phyloP scores from a whole-genome alignment of 2,329 filamentous ascomycete genomes.

The Alternaria sp. region DNA sequence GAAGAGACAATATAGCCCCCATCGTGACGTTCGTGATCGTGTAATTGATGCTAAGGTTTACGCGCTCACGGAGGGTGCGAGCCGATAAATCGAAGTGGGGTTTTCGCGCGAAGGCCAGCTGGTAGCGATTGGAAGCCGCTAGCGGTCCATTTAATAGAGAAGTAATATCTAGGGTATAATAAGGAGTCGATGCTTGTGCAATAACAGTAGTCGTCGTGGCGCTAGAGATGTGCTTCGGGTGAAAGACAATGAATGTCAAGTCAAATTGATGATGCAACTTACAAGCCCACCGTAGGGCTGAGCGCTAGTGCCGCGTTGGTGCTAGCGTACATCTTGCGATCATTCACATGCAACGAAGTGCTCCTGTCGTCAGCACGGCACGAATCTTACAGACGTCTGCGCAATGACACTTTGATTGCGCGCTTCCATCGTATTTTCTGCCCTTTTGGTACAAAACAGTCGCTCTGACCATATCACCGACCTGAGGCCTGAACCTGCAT shows the following conservation, averaged over 20 bases:
- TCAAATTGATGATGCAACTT: conserved; percentile 19
- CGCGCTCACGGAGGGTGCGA: not conserved
- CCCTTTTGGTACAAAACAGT: not conserved
- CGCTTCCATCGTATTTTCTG: not conserved
- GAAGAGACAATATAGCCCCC: conserved; percentile 37
- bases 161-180: not conserved
- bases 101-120: not conserved
- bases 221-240: not conserved
- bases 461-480: not conserved
- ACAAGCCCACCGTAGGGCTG: conserved; percentile 5
- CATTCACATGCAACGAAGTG: not conserved
- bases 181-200: not conserved
- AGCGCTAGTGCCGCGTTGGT: conserved; percentile 1
- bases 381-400: not conserved
- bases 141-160: not conserved
- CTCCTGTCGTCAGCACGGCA: not conserved
- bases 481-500: not conserved
- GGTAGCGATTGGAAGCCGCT: not conserved
- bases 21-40: conserved; percentile 20
- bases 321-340: not conserved
- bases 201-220: not conserved
- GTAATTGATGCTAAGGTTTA: not conserved
- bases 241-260: not conserved
- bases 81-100: not conserved
- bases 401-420: not conserved